Conservation (phyloP, 2,329 filamentous ascomycete species). For the Ophiocordyceps sinensis region DNA sequence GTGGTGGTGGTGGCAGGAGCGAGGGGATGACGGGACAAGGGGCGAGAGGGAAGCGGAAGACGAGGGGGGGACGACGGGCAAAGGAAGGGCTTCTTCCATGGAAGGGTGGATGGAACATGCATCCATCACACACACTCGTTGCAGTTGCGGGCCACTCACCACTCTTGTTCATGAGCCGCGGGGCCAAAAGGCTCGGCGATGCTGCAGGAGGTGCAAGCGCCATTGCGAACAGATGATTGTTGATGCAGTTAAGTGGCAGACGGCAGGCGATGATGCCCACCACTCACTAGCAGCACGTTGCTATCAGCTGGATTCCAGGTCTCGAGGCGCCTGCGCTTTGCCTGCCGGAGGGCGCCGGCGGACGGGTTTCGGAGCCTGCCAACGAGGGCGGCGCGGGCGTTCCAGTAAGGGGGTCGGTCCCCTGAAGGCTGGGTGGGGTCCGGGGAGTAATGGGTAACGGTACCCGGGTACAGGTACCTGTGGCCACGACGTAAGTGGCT, state of each 20-base stretch:
- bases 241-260: too few species aligned
- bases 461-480: not conserved
- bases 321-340: not conserved
- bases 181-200: not conserved
- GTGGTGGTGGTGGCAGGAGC: too few species aligned
- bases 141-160: constrained; percentile 2
- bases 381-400: not conserved
- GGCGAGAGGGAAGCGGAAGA: not conserved
- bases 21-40: too few species aligned
- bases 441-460: not conserved
- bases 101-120: constrained; percentile 1
- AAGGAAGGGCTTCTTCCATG: not conserved
- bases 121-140: not conserved
- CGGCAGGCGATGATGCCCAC: too few species aligned
- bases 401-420: not conserved
- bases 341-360: not conserved
- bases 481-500: constrained; percentile 5
- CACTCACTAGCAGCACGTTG: too few species aligned
- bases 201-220: not conserved
- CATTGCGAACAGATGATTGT: not conserved
- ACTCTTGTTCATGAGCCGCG: constrained; percentile 1
- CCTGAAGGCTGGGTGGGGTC: not conserved
- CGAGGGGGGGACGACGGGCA: not conserved
- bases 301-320: not conserved
- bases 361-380: not conserved